Percentiles rank a stretch among this genome's conserved stretches.
These are phyloP conservation scores for Anacardium occidentale DNA, from an alignment of 345 rosid genomes.

Conservation along the genomic window DNA sequence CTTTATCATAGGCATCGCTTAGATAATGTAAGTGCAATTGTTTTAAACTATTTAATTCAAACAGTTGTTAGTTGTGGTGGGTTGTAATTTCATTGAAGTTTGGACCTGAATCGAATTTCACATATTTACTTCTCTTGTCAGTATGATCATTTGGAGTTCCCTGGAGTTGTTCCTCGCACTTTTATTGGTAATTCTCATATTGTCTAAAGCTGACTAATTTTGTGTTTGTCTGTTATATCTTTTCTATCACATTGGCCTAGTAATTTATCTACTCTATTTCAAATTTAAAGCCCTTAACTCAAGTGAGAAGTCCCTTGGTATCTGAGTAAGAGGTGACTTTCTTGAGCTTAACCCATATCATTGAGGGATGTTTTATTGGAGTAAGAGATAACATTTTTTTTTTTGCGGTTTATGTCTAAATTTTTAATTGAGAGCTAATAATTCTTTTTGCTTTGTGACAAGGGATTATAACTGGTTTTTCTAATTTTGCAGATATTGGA, in stretches of 20 bases:
- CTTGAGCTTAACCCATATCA: not conserved
- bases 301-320: not conserved
- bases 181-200: constrained; percentile 55
- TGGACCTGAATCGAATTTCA: not conserved
- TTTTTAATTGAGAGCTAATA: not conserved
- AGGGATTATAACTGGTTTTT: not conserved
- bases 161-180: constrained; percentile 98
- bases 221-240: not conserved
- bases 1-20: constrained; percentile 68
- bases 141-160: constrained; percentile 97
- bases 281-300: not conserved
- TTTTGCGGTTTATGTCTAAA: not conserved
- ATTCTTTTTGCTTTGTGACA: not conserved
- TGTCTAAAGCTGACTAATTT: not conserved
- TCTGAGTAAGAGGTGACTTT: not conserved
- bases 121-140: constrained; percentile 24
- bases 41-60: not conserved
- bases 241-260: not conserved
- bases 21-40: constrained; percentile 53
- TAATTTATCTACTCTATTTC: not conserved
- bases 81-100: not conserved
- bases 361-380: not conserved
- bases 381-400: not conserved
- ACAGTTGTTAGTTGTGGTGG: not conserved
- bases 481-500: not conserved